Conservation (phyloP, 805 yeast species). For the Saturnispora zaruensis region DNA sequence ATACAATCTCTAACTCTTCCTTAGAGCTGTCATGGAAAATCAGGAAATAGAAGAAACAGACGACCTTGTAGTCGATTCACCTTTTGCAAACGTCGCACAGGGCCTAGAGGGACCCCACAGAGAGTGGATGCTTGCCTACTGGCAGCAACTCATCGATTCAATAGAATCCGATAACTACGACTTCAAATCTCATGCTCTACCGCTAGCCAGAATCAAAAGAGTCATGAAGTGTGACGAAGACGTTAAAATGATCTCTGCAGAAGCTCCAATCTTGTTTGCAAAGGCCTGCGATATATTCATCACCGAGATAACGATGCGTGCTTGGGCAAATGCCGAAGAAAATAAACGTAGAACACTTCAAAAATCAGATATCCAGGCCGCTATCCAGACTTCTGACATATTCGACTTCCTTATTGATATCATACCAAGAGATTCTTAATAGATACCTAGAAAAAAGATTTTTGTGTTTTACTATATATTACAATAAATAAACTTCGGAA, state of each 20-base stretch:
- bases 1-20: neutral
- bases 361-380: constrained; percentile 90
- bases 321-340: constrained; percentile 98
- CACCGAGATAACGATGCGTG: constrained; percentile 95
- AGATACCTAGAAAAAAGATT: constrained; percentile 32
- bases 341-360: constrained; percentile 91
- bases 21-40: neutral
- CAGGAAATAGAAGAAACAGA: neutral
- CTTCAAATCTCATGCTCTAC: constrained; percentile 89
- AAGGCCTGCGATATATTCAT: constrained; percentile 97
- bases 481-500: neutral
- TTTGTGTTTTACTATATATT: constrained; percentile 8
- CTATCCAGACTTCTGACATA: constrained; percentile 91
- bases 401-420: constrained; percentile 94
- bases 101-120: constrained; percentile 77
- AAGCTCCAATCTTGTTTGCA: constrained; percentile 95
- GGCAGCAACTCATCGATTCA: constrained; percentile 92
- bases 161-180: constrained; percentile 86
- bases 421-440: constrained; percentile 83
- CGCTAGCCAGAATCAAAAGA: constrained; percentile 91
- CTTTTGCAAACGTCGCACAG: constrained; percentile 75
- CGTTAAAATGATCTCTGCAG: constrained; percentile 95
- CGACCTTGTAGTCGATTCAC: constrained; percentile 19
- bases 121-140: constrained; percentile 87
- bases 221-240: constrained; percentile 98